Base-by-base conservation (phyloP, 768 basidiomycete species). In the Trametes maxima region DNA sequence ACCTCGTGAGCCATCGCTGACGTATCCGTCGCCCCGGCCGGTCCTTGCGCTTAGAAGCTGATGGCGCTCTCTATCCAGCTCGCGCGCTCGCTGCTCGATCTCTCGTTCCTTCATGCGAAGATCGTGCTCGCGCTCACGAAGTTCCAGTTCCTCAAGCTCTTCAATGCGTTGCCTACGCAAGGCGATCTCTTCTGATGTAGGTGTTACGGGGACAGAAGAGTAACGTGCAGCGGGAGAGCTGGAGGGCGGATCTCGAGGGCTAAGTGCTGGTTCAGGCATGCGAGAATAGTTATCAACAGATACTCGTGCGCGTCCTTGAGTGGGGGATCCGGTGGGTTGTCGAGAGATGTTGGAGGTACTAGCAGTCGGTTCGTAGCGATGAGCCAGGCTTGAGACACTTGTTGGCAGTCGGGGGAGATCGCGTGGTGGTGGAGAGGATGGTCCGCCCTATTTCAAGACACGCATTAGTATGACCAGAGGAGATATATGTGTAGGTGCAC, bases 321-420 rank as follows among this genome's bases (percentile, higher is more conserved):
- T 68, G 0, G 81, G 77, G 1, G 81, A 80, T 6, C 70, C 63
- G 8, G 77, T 65, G 46, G 70, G 67, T 10, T 63, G 64, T 14
- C 75, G 76, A 17, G 84, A 79, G 3, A 81, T 79, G 75, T 66
- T 46, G 76, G 79, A 37, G 2, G 40, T 13, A 70, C 72, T 24
- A 81, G 24, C 81, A 1, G 67, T 55, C 6, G 81, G 71, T 65
- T 84, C 81, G 64, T 89, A 92, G 35, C 84, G 83, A 40, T 80
- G 81, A 2, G 89, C 87, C 13, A 91, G 74, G 63, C 84, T 80
- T 10, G 79, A 81, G 24, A 90, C 89, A 45, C 85, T 89, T 53
- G 82, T 72, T 1, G 87, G 85, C 24, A 89, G 71, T 17, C 83
- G 82, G 36, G 88, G 88, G 12, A 87, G 67, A 51, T 90, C 87